Base-by-base conservation (phyloP, 2,329 filamentous ascomycete species). In the Thelonectria blattea region DNA sequence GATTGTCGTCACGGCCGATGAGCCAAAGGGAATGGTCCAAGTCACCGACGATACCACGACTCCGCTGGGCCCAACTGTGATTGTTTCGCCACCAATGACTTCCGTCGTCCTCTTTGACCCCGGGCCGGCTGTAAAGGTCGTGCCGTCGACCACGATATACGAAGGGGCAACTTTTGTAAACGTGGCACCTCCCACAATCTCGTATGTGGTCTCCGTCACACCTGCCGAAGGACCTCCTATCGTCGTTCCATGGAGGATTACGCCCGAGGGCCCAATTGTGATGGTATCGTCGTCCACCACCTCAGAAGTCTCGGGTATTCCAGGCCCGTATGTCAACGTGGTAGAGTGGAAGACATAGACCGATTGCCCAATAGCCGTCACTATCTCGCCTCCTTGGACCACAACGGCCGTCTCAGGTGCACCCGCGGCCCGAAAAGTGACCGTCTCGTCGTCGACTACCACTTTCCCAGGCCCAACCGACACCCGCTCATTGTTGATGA, bases 111-210 rank as follows among this genome's bases (percentile, higher is more conserved):
- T 69, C n/a, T 70, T 71, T 2, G 76, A 74, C 11, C 75, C 77
- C 0, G 80, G 76, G 0, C 83, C 83, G 50, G 87, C 72, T 1
- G 80, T 83, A 65, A 84, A 86, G 0, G 81, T 85, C 3, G 73
- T 73, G 34, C 80, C 80, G 37, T 77, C 74, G 50, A 89, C 75
- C 27, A 87, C 77, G 1, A 83, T 78, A 12, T 79, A 73, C 3
- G 78, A 81, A 1, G 79, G 72, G n/a, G 78, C 80, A 9, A 85
- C 66, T 65, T 81, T 77, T 15, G 81, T 83, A 53, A 85, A 74
- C 3, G 83, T 84, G 15, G 79, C 82, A 11, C 83, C 83, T 52
- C 83, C 83, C 9, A 83, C 77, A 56, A 85, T 78, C 45, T 79
- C 80, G 66, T 77, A 80, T 2, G 75, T 72, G 1, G 79, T 81